Conservation (phyloP, 306 rosid genomes). For the Canavalia gladiata region DNA sequence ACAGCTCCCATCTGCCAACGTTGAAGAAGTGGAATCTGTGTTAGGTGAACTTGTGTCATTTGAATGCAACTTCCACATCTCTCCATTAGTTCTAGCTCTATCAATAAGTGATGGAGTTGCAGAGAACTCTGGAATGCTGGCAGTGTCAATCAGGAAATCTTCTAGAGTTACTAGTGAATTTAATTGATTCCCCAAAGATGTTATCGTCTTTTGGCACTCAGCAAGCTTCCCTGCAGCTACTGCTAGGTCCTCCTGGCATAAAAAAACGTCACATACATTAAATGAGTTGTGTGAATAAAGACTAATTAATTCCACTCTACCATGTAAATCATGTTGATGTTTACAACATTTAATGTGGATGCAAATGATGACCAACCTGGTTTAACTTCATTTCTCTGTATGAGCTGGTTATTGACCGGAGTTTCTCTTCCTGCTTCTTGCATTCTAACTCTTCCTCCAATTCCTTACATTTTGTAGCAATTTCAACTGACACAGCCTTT, state of each 20-base stretch:
- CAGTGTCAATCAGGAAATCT: constrained; percentile 77
- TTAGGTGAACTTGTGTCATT: not conserved
- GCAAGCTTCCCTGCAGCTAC: constrained; percentile 91
- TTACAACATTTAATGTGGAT: constrained; percentile 8
- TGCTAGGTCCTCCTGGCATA: constrained; percentile 78
- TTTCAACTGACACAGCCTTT: constrained; percentile 63
- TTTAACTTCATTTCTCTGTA: constrained; percentile 64
- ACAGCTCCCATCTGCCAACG: not conserved
- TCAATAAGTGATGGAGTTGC: constrained; percentile 54
- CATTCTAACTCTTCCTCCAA: constrained; percentile 69
- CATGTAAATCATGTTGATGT: constrained; percentile 19
- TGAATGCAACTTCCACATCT: constrained; percentile 23
- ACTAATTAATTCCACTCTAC: not conserved
- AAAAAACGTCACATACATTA: constrained; percentile 31
- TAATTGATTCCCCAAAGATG: constrained; percentile 79
- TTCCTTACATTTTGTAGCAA: constrained; percentile 55
- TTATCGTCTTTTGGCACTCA: constrained; percentile 89
- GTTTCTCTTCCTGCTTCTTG: constrained; percentile 58
- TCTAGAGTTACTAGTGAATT: constrained; percentile 77
- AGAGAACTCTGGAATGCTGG: constrained; percentile 61
- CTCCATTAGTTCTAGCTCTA: not conserved
- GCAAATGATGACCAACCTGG: constrained; percentile 64
- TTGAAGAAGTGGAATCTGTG: constrained; percentile 51
- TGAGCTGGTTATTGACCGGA: constrained; percentile 53
- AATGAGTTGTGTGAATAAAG: not conserved